Percentiles rank a stretch among this genome's conserved stretches.
These are phyloP conservation scores for Uncinocarpus reesii DNA, from an alignment of 2,329 filamentous ascomycete genomes.

Conservation along the genomic window DNA sequence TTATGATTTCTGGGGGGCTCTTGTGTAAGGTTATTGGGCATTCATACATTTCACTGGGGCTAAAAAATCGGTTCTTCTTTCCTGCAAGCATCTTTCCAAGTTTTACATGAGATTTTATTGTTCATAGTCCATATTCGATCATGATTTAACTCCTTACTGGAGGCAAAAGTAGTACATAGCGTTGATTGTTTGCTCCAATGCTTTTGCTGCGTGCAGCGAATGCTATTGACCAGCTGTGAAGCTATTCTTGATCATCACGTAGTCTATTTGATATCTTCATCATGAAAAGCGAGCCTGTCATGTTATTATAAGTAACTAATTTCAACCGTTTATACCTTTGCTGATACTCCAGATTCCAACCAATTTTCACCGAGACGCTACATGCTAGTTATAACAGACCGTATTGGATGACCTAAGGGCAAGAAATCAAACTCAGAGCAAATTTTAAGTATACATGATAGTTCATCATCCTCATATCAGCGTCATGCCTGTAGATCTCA, in stretches of 20 bases:
- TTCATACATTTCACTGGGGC: background rate
- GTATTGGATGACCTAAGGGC: background rate
- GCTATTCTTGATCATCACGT: no score
- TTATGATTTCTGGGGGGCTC: constrained; percentile 3
- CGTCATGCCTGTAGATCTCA: constrained; percentile 15
- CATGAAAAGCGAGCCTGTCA: no score
- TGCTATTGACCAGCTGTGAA: no score
- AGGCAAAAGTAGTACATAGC: background rate
- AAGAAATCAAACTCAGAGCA: background rate
- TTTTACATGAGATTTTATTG: background rate
- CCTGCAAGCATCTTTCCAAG: background rate
- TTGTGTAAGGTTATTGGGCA: constrained; percentile 4
- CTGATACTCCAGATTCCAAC: constrained; percentile 2
- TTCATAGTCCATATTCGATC: background rate
- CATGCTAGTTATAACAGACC: background rate
- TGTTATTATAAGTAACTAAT: background rate
- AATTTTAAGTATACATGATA: no score
- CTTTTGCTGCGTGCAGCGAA: no score
- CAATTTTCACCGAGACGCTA: background rate
- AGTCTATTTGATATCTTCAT: no score
- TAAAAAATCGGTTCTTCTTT: background rate
- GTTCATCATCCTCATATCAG: background rate
- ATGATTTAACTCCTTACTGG: background rate
- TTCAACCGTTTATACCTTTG: background rate
- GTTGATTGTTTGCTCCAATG: no score